These are phyloP conservation scores for Lanzia echinophila DNA, from an alignment of 2,329 filamentous ascomycete species.

Conservation along the genomic window DNA sequence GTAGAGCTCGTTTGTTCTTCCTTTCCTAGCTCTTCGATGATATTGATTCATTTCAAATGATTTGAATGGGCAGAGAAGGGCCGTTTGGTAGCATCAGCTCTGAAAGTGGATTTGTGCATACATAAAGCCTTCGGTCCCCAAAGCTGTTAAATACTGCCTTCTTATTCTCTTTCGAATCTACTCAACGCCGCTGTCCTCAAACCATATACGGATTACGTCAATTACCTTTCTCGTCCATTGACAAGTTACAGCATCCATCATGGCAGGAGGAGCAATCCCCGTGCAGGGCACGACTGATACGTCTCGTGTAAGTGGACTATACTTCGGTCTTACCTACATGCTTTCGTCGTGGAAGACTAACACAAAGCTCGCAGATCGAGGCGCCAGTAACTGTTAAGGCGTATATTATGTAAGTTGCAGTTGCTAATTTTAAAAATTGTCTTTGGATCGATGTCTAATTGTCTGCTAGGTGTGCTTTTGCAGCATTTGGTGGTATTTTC, in stretches of 20 bases:
- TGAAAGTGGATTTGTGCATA: neutral
- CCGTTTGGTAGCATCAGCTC: neutral
- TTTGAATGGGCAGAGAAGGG: conserved; percentile 2
- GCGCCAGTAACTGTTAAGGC: conserved; percentile 63
- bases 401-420: conserved; percentile 59
- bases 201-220: neutral
- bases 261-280: conserved; percentile 8
- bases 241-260: conserved; percentile 4
- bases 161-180: neutral
- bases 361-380: no score
- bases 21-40: neutral
- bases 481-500: conserved; percentile 55
- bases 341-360: no score
- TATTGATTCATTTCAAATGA: neutral
- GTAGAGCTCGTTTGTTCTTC: conserved; percentile 1
- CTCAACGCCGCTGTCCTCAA: neutral
- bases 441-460: no score
- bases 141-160: neutral
- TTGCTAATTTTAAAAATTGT: no score
- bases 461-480: conserved; percentile 68
- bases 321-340: no score
- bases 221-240: neutral
- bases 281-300: conserved; percentile 11
- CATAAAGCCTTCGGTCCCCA: conserved; percentile 2
- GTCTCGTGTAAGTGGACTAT: conserved; percentile 10